phyloP scores from a whole-genome alignment of 176 grass and related monocot species.

The Alopecurus myosuroides region DNA sequence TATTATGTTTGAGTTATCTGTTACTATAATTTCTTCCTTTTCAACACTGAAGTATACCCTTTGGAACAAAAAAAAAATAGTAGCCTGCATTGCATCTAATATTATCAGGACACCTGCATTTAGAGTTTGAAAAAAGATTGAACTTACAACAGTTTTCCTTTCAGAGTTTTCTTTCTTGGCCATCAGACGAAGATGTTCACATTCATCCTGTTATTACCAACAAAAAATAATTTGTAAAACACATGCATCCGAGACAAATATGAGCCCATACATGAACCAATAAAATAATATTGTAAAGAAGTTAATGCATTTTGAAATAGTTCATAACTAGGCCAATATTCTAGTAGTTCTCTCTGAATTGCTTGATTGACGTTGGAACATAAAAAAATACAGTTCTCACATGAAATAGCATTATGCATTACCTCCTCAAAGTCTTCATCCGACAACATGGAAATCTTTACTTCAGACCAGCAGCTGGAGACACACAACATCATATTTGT shows the following conservation, averaged over 20 bases:
- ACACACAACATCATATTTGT: conserved; percentile 58
- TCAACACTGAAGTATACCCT: background rate
- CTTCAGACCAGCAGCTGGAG: conserved; percentile 47
- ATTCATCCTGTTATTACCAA: conserved; percentile 67
- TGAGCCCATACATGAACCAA: background rate
- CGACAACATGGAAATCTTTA: conserved; percentile 59
- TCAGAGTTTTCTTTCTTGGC: conserved; percentile 47
- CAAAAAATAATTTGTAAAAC: conserved; percentile 4
- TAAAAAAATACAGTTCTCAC: background rate
- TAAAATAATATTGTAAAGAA: background rate
- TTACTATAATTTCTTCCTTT: background rate
- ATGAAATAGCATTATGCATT: conserved; percentile 16
- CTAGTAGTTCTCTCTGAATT: background rate
- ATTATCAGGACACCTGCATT: background rate
- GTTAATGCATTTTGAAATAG: background rate
- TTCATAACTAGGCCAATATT: background rate
- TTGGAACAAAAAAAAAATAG: background rate
- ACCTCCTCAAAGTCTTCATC: conserved; percentile 88
- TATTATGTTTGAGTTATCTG: background rate
- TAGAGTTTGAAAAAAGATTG: background rate
- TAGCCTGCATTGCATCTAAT: background rate
- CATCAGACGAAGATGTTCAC: conserved; percentile 56
- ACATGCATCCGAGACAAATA: conserved; percentile 13
- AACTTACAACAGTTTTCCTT: conserved; percentile 87
- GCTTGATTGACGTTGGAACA: conserved; percentile 7